Evolutionary conservation across 2,329 filamentous ascomycete species (phyloP).

Genomic region (Colletotrichum sp.): DNA sequence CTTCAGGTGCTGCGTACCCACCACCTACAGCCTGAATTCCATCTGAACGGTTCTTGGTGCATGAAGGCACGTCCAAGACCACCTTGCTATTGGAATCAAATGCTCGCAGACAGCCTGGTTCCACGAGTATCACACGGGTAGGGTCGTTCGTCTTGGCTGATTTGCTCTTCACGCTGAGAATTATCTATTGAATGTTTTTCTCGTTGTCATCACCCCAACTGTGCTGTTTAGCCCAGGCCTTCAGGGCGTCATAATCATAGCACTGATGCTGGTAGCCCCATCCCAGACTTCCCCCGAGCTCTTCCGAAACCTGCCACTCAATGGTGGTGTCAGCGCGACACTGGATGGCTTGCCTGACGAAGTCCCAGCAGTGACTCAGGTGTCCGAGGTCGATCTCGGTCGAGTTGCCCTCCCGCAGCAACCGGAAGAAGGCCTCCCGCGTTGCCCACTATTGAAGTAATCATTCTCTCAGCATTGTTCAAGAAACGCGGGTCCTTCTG

Average conservation of each 20-base stretch:
- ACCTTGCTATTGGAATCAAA: too few relatives aligned
- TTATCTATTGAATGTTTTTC: not conserved
- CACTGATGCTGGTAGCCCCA: not conserved
- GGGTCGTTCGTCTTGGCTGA: not conserved
- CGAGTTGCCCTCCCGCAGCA: not conserved
- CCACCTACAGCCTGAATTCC: too few relatives aligned
- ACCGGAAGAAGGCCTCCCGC: not conserved
- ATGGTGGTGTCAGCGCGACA: not conserved
- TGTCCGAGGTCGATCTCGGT: not conserved
- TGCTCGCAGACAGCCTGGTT: not conserved
- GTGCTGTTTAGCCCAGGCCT: not conserved
- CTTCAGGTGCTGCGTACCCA: not conserved
- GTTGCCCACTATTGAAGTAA: not conserved
- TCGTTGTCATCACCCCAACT: not conserved
- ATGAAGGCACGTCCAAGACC: too few relatives aligned
- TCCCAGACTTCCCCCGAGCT: not conserved
- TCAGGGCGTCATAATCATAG: not conserved
- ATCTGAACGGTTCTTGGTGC: too few relatives aligned
- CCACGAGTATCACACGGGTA: accelerated
- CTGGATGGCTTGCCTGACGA: not conserved
- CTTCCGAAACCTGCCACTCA: not conserved
- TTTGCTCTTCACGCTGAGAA: not conserved
- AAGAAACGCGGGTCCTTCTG: not conserved
- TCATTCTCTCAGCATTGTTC: not conserved
- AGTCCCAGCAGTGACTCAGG: not conserved